These are phyloP conservation scores for Starmerella floricola DNA, from an alignment of 805 yeast species.

Conservation along the genomic window DNA sequence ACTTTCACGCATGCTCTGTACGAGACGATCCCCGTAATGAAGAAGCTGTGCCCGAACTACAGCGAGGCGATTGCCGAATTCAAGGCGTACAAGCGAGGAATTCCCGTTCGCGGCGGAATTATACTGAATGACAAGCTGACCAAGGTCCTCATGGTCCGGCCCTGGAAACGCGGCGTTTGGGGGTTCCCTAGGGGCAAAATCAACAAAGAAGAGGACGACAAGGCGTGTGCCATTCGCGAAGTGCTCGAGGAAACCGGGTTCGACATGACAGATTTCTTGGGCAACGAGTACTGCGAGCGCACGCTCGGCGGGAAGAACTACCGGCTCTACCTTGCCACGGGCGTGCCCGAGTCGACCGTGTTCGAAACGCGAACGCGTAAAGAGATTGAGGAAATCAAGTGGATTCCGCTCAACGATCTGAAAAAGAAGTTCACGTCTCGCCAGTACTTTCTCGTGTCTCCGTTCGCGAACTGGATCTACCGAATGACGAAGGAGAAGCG, in stretches of 20 bases:
- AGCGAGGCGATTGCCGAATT: constrained; percentile 63
- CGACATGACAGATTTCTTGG: constrained; percentile 57
- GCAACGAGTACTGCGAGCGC: constrained; percentile 68
- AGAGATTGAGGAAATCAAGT: constrained; percentile 73
- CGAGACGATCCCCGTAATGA: constrained; percentile 51
- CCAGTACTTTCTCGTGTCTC: constrained; percentile 30
- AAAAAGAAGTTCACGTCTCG: constrained; percentile 24
- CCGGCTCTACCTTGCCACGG: constrained; percentile 63
- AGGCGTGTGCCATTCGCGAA: constrained; percentile 82
- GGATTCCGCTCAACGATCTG: constrained; percentile 37
- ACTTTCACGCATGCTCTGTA: constrained; percentile 63
- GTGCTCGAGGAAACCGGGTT: constrained; percentile 89
- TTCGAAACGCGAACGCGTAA: constrained; percentile 76
- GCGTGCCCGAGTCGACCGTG: constrained; percentile 62
- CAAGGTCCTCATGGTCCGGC: constrained; percentile 69
- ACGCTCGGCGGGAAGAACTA: constrained; percentile 74
- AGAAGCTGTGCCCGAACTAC: constrained; percentile 26
- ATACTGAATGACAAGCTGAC: constrained; percentile 58
- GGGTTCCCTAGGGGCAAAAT: constrained; percentile 96
- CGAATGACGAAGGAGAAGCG: constrained; percentile 25
- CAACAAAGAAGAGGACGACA: constrained; percentile 81
- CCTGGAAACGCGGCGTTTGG: constrained; percentile 73
- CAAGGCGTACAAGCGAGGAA: constrained; percentile 71
- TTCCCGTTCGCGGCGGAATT: constrained; percentile 96
- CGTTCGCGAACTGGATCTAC: constrained; percentile 29